Evolutionary conservation across 257 asterid genomes (phyloP).

Genomic region (Thymus mandschuricus): DNA sequence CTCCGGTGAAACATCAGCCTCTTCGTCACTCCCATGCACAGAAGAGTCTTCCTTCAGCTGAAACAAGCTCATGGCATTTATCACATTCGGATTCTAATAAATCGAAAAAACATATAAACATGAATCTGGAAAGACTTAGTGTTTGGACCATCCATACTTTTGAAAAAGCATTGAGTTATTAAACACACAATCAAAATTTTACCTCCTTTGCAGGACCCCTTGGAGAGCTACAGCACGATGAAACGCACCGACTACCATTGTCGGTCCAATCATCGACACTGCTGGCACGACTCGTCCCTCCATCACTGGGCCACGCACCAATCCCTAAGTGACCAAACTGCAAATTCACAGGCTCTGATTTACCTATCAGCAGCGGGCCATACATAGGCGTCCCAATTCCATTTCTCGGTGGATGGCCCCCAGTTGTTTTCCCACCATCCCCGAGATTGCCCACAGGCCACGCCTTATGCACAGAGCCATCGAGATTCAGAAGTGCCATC

Average conservation of each 20-base stretch:
- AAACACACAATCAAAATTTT: neutral
- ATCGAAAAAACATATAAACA: neutral
- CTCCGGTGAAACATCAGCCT: constrained; percentile 69
- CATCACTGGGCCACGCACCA: constrained; percentile 90
- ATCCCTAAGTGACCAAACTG: constrained; percentile 93
- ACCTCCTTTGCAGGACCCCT: constrained; percentile 89
- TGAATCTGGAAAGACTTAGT: neutral
- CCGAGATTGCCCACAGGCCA: constrained; percentile 73
- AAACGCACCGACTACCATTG: constrained; percentile 68
- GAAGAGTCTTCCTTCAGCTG: constrained; percentile 83
- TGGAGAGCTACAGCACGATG: constrained; percentile 96
- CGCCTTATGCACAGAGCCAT: constrained; percentile 96
- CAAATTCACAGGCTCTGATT: constrained; percentile 84
- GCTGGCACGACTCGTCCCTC: constrained; percentile 86
- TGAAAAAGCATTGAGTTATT: neutral
- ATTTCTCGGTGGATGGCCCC: constrained; percentile 38
- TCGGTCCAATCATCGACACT: constrained; percentile 83
- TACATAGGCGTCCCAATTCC: constrained; percentile 71
- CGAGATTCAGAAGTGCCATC: constrained; percentile 87
- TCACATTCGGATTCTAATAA: neutral
- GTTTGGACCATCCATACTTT: neutral
- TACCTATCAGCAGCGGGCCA: constrained; percentile 81
- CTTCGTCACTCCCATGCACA: constrained; percentile 92
- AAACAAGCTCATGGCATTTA: constrained; percentile 24
- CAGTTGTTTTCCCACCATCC: constrained; percentile 47